phyloP scores from a whole-genome alignment of 1,284 basidiomycete genomes.

The Veloboletus limbatus region DNA sequence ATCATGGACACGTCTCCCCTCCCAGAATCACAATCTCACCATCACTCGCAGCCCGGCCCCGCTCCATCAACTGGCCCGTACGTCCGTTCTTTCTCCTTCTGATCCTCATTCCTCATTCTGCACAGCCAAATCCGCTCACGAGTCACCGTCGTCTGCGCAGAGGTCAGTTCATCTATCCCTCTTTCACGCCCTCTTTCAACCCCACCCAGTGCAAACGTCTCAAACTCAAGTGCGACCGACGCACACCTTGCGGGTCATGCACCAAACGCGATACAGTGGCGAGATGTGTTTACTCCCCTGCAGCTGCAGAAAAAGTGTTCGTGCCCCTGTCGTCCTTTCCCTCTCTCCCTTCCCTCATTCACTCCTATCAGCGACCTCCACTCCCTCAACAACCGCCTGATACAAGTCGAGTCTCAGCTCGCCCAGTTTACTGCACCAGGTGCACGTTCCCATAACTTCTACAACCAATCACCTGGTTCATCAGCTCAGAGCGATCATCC shows the following conservation, averaged over 20 bases:
- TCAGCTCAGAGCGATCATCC: slow-evolving; percentile 38
- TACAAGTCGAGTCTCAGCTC: slow-evolving; percentile 55
- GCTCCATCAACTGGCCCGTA: slow-evolving; percentile 29
- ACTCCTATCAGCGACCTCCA: slow-evolving; percentile 60
- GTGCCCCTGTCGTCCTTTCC: slow-evolving; percentile 27
- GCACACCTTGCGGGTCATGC: slow-evolving; percentile 71
- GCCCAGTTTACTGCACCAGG: slow-evolving; percentile 46
- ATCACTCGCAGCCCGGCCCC: slow-evolving; percentile 15
- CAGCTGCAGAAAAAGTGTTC: slow-evolving; percentile 78
- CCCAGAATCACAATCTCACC: slow-evolving; percentile 20
- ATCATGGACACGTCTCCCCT: slow-evolving; percentile 20
- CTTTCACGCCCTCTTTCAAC: slow-evolving; percentile 18
- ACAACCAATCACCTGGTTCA: slow-evolving; percentile 32
- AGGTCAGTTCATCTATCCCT: slow-evolving; percentile 44
- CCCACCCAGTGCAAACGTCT: slow-evolving; percentile 71
- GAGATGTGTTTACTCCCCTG: slow-evolving; percentile 73
- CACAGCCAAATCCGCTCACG: slow-evolving; percentile 70
- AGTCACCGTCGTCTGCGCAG: slow-evolving; percentile 78
- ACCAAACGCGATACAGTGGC: slow-evolving; percentile 71
- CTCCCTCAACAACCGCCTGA: slow-evolving; percentile 73
- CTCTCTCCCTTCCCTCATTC: slow-evolving; percentile 4
- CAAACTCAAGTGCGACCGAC: slow-evolving; percentile 77
- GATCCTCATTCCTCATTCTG: slow-evolving; percentile 10
- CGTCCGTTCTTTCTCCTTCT: slow-evolving; percentile 13
- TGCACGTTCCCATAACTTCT: slow-evolving; percentile 40